Evolutionary conservation across 2,329 filamentous ascomycete genomes (phyloP).

Genomic region (Hymenoscyphus infarciens): DNA sequence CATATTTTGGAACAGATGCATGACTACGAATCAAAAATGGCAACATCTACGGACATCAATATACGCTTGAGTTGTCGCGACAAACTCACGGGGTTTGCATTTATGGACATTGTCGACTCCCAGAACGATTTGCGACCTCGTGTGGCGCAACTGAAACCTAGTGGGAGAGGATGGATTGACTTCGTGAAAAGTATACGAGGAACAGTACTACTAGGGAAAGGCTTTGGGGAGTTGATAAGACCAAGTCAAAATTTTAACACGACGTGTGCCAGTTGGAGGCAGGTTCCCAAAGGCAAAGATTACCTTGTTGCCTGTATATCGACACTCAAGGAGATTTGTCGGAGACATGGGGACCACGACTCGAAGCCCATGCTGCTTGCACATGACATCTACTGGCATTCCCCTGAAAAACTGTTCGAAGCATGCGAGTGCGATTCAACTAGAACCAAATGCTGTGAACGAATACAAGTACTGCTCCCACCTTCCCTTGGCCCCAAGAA

Average conservation of each 20-base stretch:
- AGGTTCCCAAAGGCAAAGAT: slow-evolving; percentile 8
- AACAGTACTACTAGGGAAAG: slow-evolving; percentile 12
- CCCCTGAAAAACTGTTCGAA: slow-evolving; percentile 7
- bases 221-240: slow-evolving; percentile 15
- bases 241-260: slow-evolving; percentile 3
- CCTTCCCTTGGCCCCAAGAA: not conserved
- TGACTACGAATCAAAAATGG: slow-evolving; percentile 7
- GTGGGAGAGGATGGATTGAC: slow-evolving; percentile 15
- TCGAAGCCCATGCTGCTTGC: slow-evolving; percentile 7
- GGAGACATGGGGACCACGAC: slow-evolving; percentile 6
- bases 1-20: slow-evolving; percentile 13
- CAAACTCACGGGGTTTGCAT: slow-evolving; percentile 13
- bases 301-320: slow-evolving; percentile 10
- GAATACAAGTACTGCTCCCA: slow-evolving; percentile 11
- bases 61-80: slow-evolving; percentile 1
- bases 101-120: slow-evolving; percentile 11
- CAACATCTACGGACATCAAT: too few relatives aligned
- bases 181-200: slow-evolving; percentile 10
- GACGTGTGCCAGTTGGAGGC: slow-evolving; percentile 8
- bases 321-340: slow-evolving; percentile 7
- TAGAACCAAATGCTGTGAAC: not conserved
- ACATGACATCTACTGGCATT: slow-evolving; percentile 11
- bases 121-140: slow-evolving; percentile 4
- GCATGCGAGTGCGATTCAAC: not conserved
- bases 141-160: slow-evolving; percentile 7